These are phyloP conservation scores for Strobilomyces confusus DNA, from an alignment of 768 basidiomycete genomes.

Conservation along the genomic window DNA sequence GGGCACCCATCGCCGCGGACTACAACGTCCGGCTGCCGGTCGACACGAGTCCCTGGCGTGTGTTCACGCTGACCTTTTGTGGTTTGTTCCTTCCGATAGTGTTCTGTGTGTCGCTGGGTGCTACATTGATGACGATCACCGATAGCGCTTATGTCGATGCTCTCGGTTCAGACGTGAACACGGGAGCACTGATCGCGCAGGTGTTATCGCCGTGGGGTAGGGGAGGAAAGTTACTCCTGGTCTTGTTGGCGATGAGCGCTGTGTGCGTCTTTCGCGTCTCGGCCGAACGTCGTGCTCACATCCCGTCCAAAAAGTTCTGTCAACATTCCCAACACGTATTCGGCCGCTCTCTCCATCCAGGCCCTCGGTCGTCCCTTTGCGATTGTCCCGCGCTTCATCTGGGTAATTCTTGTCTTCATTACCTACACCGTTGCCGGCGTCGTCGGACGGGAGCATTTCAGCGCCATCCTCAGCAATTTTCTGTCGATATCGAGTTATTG, in stretches of 20 bases:
- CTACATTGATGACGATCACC: conserved; percentile 41
- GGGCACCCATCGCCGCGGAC: conserved; percentile 52
- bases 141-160: conserved; percentile 38
- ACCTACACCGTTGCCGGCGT: conserved; percentile 39
- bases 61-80: conserved; percentile 49
- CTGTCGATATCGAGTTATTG: conserved; percentile 43
- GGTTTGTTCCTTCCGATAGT: conserved; percentile 46
- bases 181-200: conserved; percentile 42
- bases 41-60: conserved; percentile 37
- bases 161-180: conserved; percentile 35
- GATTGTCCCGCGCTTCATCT: conserved; percentile 42
- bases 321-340: conserved; percentile 45
- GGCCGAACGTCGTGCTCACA: not conserved
- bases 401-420: conserved; percentile 40
- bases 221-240: conserved; percentile 39
- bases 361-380: conserved; percentile 42
- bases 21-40: conserved; percentile 49
- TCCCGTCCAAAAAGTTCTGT: conserved; percentile 25
- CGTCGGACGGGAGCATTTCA: conserved; percentile 44
- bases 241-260: conserved; percentile 41
- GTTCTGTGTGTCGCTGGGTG: conserved; percentile 36
- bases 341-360: conserved; percentile 44
- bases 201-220: conserved; percentile 44
- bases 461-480: conserved; percentile 40
- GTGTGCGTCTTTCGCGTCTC: conserved; percentile 29